A percentile compares a stretch with the other conserved stretches of the same genome.
Conservation (phyloP, 2,329 filamentous ascomycete genomes). For the Aspergillus costaricaensis region DNA sequence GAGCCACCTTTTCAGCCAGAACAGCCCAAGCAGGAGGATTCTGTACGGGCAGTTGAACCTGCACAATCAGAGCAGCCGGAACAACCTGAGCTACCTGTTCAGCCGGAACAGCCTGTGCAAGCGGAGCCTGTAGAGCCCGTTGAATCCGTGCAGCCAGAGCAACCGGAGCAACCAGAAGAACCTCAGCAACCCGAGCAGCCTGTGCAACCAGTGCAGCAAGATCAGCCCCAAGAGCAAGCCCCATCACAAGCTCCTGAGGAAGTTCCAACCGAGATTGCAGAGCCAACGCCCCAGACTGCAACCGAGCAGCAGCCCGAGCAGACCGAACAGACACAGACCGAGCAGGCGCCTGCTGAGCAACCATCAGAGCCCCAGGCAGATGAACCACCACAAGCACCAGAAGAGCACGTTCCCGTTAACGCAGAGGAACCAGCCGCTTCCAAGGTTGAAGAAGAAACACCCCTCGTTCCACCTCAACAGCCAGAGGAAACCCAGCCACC, state of each 20-base stretch:
- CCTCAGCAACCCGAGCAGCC: neutral
- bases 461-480: neutral
- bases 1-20: neutral
- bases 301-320: neutral
- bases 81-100: neutral
- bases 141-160: neutral
- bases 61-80: neutral
- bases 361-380: slow-evolving; percentile 7
- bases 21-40: neutral
- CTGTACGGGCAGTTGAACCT: neutral
- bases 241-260: neutral
- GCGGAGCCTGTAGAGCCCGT: neutral
- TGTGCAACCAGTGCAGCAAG: neutral
- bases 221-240: neutral
- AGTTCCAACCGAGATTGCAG: neutral
- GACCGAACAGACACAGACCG: neutral
- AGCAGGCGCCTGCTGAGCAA: neutral
- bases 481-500: slow-evolving; percentile 1
- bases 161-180: neutral
- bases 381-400: neutral
- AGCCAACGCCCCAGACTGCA: neutral
- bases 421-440: neutral
- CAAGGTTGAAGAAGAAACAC: neutral
- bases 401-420: neutral
- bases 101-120: neutral